Percentiles rank a stretch among this genome's conserved stretches.
Evolutionary conservation across 192 early-diverging fungal species (phyloP).

Genomic region (Chytriomyces hyalinus): DNA sequence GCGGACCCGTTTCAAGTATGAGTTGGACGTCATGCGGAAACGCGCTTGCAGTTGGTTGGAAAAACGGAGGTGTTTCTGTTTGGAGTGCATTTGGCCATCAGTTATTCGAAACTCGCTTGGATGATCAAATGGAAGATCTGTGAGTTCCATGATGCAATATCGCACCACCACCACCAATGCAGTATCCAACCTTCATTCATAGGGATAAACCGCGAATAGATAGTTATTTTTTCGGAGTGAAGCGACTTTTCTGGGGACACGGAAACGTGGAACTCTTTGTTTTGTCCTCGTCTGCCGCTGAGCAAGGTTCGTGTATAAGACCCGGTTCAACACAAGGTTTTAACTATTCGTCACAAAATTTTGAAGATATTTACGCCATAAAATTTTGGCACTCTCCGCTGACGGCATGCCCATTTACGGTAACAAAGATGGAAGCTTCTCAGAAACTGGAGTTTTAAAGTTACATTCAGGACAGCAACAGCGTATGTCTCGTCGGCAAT

Average conservation of each 20-base stretch:
- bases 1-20: constrained; percentile 57
- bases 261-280: constrained; percentile 72
- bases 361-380: constrained; percentile 53
- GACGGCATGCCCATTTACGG: constrained; percentile 25
- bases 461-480: constrained; percentile 38
- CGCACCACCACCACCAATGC: not conserved
- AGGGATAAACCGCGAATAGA: not conserved
- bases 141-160: not conserved
- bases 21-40: constrained; percentile 77
- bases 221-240: constrained; percentile 14
- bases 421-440: not conserved
- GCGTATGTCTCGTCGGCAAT: constrained; percentile 61
- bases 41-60: constrained; percentile 74
- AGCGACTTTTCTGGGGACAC: constrained; percentile 60
- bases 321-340: not conserved
- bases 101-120: constrained; percentile 60
- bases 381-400: constrained; percentile 65
- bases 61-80: constrained; percentile 66
- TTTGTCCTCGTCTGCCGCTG: constrained; percentile 47
- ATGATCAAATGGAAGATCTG: constrained; percentile 45
- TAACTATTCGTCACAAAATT: no score
- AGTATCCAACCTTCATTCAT: not conserved
- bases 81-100: constrained; percentile 82
- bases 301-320: constrained; percentile 28
- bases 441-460: no score